Base-by-base conservation (phyloP, 2,329 filamentous ascomycete genomes). In the Fusarium staphyleae region DNA sequence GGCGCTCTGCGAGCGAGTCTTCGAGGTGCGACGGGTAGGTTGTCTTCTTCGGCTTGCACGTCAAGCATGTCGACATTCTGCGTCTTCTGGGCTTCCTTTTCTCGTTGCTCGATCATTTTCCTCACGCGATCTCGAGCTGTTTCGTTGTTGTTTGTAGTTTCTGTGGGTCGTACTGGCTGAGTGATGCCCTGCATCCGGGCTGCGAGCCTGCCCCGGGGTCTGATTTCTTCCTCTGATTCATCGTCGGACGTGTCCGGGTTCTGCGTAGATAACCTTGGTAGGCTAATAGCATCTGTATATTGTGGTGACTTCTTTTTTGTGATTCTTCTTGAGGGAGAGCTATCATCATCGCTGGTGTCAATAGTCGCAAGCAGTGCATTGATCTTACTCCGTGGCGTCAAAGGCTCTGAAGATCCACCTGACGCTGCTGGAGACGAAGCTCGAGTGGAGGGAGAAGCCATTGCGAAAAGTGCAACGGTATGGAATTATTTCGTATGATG, bases 131-230 rank as follows among this genome's bases (percentile, higher is more conserved):
- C 75, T 43, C 74, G 70, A 4, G 74, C 72, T 39, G 70, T 73
- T 35, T 71, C 71, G 10, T 58, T 56, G 19, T 46, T 45, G 13
- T 57, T 52, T 19, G 65, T 65, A 18, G 18, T 44, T n/a, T 41
- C 42, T 29, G 19, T 16, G 19, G 48, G 28, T 18, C 48, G 55
- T 10, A 62, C 62, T 8, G 62, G 68, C 30, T 60, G 40, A 16
- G 55, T 49, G 26, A 56, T 62, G 34, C 70, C 80, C 56, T 82
- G 80, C 80, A 91, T 85, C 44, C 84, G 79, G 13, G 87, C 80
- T 11, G 87, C 87, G 62, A 90, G 77, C 45, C 83, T 81, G 18
- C 87, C 87, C 48, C 81, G 80, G 1, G 88, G 88, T 36, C 77
- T 76, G 3, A 80, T 51, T 5, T 69, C 66, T 30, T 70, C 62